These are phyloP conservation scores for Geranium rotundifolium DNA, from an alignment of 345 rosid genomes.

Conservation along the genomic window DNA sequence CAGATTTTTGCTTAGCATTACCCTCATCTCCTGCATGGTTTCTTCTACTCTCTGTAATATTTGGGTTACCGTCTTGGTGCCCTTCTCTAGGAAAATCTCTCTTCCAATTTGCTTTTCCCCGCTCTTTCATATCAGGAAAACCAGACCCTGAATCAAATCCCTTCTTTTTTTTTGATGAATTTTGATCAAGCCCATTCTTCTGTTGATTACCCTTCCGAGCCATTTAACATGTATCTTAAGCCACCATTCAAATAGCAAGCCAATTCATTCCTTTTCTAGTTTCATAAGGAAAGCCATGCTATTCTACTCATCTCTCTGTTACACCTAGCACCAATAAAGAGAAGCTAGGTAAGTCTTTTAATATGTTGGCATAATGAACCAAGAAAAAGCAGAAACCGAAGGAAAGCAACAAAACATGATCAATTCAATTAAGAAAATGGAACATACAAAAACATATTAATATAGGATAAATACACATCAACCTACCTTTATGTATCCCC, in stretches of 20 bases:
- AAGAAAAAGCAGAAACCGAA: background rate
- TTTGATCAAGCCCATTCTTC: slow-evolving; percentile 57
- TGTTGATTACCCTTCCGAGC: slow-evolving; percentile 79
- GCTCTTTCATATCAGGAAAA: slow-evolving; percentile 24
- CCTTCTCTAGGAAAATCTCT: slow-evolving; percentile 37
- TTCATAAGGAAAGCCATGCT: background rate
- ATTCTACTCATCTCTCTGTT: background rate
- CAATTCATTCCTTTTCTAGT: background rate
- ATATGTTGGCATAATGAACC: background rate
- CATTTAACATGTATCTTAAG: slow-evolving; percentile 22
- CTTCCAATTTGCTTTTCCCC: slow-evolving; percentile 30
- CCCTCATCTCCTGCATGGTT: slow-evolving; percentile 22
- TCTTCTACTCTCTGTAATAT: slow-evolving; percentile 9
- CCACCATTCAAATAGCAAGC: background rate
- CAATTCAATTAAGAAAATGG: background rate
- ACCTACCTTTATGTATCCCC: background rate
- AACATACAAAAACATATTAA: background rate
- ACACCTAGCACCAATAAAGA: background rate
- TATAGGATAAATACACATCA: background rate
- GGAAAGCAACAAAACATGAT: background rate
- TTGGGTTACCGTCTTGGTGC: slow-evolving; percentile 27
- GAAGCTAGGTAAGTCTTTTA: background rate
- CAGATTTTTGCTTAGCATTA: slow-evolving; percentile 16
- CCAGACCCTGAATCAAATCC: slow-evolving; percentile 30
- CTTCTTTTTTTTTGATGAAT: slow-evolving; percentile 38